A percentile compares a stretch with the other conserved stretches of the same genome.
These are phyloP conservation scores for Talaromyces borbonicus DNA, from an alignment of 495 filamentous ascomycete species.

Conservation along the genomic window DNA sequence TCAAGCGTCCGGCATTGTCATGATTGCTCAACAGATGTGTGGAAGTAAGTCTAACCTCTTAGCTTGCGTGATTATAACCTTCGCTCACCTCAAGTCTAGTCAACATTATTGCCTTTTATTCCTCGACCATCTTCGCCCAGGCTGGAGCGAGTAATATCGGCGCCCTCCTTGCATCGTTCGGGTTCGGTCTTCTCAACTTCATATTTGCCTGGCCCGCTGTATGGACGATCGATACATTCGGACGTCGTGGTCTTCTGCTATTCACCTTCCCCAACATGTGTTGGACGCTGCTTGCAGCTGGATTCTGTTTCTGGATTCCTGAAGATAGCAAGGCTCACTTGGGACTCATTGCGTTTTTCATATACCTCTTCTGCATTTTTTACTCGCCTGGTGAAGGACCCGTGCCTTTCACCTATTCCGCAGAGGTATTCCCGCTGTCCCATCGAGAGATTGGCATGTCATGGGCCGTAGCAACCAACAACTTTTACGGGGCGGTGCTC, in stretches of 20 bases:
- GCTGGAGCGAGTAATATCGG: constrained; percentile 46
- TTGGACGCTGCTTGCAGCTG: constrained; percentile 65
- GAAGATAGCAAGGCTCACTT: constrained; percentile 39
- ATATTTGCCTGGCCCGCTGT: constrained; percentile 76
- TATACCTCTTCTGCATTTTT: constrained; percentile 63
- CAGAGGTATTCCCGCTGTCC: constrained; percentile 67
- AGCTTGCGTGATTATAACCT: constrained; percentile 2
- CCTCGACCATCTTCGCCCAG: constrained; percentile 58
- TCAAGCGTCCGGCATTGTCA: constrained; percentile 47
- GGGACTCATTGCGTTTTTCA: constrained; percentile 55
- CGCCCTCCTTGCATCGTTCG: constrained; percentile 64
- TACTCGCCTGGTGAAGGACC: constrained; percentile 76
- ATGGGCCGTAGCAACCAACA: constrained; percentile 58
- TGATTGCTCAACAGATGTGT: constrained; percentile 81
- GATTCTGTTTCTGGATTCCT: constrained; percentile 61
- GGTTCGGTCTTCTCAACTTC: constrained; percentile 76
- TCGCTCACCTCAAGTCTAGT: constrained; percentile 19
- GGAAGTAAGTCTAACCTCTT: constrained; percentile 36
- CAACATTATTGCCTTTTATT: constrained; percentile 84
- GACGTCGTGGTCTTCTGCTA: constrained; percentile 63
- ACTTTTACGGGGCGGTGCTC: constrained; percentile 57
- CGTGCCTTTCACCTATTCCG: constrained; percentile 72
- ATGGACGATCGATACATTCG: constrained; percentile 78
- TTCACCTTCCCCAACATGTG: constrained; percentile 84
- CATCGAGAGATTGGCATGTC: constrained; percentile 70